phyloP scores from a whole-genome alignment of 73 alveolate species.

The Diophrys appendiculata region DNA sequence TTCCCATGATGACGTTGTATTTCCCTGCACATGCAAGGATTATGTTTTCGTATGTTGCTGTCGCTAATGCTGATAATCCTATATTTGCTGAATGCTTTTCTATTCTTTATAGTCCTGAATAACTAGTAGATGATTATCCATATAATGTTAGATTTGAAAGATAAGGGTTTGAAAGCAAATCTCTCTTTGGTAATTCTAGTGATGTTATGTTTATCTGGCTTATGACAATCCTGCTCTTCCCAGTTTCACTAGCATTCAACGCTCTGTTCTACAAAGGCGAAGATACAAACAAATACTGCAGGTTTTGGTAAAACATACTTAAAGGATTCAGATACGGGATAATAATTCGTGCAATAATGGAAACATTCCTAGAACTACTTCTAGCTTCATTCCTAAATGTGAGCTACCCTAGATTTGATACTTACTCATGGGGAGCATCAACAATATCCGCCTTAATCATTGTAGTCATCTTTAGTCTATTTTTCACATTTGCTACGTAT shows the following conservation, averaged over 20 bases:
- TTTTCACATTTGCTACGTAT: not conserved
- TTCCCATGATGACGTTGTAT: slow-evolving; percentile 12
- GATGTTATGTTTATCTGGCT: not conserved
- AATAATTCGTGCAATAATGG: not conserved
- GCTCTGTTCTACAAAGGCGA: not conserved
- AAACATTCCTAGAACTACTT: not conserved
- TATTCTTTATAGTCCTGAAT: not conserved
- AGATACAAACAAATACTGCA: not conserved
- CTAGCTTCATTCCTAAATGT: not conserved
- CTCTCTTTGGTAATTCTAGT: not conserved
- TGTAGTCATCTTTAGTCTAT: no score
- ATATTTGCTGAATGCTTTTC: not conserved
- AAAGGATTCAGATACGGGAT: not conserved
- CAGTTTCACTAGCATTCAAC: not conserved
- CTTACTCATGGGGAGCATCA: not conserved
- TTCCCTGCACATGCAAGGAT: slow-evolving; percentile 10
- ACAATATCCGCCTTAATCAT: not conserved
- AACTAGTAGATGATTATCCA: not conserved
- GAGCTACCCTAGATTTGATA: not conserved
- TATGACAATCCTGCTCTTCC: not conserved
- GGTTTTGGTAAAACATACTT: not conserved
- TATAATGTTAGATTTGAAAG: not conserved
- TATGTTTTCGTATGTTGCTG: not conserved
- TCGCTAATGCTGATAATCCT: slow-evolving; percentile 1
- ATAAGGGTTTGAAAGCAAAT: not conserved